Base-by-base conservation (phyloP, 148 eudicot species). In the Selenicereus undatus region DNA sequence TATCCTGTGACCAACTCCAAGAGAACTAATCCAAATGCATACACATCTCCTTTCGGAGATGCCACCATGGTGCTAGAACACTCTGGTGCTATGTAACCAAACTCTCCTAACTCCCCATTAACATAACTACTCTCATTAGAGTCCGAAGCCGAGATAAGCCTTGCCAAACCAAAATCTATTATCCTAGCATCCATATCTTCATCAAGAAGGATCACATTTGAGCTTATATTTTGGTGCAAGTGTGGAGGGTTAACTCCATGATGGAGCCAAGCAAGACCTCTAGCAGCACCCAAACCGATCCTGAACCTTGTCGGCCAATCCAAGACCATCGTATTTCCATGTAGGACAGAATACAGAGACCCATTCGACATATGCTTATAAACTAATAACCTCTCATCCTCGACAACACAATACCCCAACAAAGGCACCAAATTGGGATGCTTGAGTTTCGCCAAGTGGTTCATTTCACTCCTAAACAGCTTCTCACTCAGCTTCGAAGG, bases 191-290 rank as follows among this genome's bases (percentile, higher is more conserved):
- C 98, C 69, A 90, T 87, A 80, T 94, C 98, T 71, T 94, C 93
- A 42, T 93, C 98, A 5, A 94, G 84, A 73, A 94, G 83, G 74
- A 94, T 87, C 77, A 89, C 90, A 82, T 88, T 90, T 14, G 98
- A 92, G 76, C 97, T 88, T 21, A 94, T 88, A 51, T 91, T 89
- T 81, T 93, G 93, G 87, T 94, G 97, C 86, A 93, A 82, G 51
- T 89, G 87, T 2, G 97, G 91, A 39, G 95, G 93, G 77, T 90
- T 90, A 66, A 87, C 87, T 43, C 95, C 97, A 76, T 94, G 97
- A 82, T 91, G 98, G 77, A 94, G 97, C 98, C 98, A 94, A 73
- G 98, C 97, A 82, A 94, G 92, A 80, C 98, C 98, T 76, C 91
- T 89, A 20, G 97, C 95, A 60, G 97, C 92, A 39, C 98, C 98